Evolutionary conservation across 78 protist genomes (phyloP).

Genomic region (Dictyostelium discoideum): DNA sequence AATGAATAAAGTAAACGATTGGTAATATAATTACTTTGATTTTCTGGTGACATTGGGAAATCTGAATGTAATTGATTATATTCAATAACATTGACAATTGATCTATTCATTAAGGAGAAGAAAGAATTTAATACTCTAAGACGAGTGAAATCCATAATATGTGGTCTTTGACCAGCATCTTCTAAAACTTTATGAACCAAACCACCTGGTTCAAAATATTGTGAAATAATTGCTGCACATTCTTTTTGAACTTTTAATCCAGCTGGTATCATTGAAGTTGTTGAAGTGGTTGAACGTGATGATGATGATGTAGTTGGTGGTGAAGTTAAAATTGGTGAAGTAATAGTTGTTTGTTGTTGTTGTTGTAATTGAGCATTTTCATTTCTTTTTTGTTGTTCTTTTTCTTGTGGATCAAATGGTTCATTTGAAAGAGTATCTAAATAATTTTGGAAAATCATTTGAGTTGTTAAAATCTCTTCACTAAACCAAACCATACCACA

Average conservation of each 20-base stretch:
- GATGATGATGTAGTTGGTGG: not conserved
- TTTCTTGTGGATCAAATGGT: constrained; percentile 78
- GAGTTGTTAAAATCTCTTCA: constrained; percentile 87
- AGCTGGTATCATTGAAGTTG: not conserved
- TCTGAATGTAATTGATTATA: constrained; percentile 90
- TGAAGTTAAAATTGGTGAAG: not conserved
- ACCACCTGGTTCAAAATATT: constrained; percentile 69
- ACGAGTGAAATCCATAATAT: constrained; percentile 93
- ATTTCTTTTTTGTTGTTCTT: constrained; percentile 62
- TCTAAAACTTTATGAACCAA: constrained; percentile 80
- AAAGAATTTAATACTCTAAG: constrained; percentile 83
- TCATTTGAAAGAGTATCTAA: constrained; percentile 57
- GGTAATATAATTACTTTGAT: constrained; percentile 34
- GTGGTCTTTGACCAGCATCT: constrained; percentile 78
- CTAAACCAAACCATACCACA: constrained; percentile 99
- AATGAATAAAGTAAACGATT: constrained; percentile 83
- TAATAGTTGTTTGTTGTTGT: not conserved
- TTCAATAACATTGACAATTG: constrained; percentile 73
- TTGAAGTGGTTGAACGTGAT: not conserved
- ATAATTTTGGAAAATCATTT: constrained; percentile 84
- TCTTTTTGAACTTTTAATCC: constrained; percentile 61
- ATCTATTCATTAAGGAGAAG: constrained; percentile 85
- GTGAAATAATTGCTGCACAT: constrained; percentile 75
- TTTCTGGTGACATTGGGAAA: constrained; percentile 84
- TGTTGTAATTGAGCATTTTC: constrained; percentile 39